A percentile compares a stretch with the other conserved stretches of the same genome.
phyloP scores from a whole-genome alignment of 2,329 filamentous ascomycete species.

The Colletotrichum scovillei region DNA sequence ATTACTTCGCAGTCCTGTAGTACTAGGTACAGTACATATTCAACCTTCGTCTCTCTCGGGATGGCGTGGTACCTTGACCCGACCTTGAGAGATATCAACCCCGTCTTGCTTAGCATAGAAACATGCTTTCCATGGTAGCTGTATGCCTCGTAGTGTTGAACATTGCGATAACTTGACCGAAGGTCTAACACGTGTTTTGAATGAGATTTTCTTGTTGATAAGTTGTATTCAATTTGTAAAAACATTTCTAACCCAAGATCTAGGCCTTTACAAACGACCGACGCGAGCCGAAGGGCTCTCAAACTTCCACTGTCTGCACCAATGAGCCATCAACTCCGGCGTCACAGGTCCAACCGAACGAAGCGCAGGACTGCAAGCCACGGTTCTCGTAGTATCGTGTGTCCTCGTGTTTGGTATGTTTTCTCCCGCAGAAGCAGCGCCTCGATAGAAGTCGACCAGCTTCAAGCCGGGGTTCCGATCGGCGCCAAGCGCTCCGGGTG shows the following conservation, averaged over 20 bases:
- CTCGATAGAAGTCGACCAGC: conserved; percentile 61
- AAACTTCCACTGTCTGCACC: conserved; percentile 59
- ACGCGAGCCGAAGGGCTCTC: conserved; percentile 1
- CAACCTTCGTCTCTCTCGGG: too few relatives aligned
- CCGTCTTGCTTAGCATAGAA: too few relatives aligned
- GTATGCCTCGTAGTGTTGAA: too few relatives aligned
- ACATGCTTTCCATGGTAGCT: too few relatives aligned
- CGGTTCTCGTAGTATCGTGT: conserved; percentile 54
- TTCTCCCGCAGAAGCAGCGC: conserved; percentile 35
- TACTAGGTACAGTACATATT: too few relatives aligned
- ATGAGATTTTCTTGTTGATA: too few relatives aligned
- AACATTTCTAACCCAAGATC: neutral
- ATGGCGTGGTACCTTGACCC: too few relatives aligned
- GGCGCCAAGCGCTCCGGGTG: conserved; percentile 48
- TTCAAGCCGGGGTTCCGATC: conserved; percentile 61
- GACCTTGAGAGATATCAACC: too few relatives aligned
- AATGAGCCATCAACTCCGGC: conserved; percentile 57
- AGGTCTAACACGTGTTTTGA: too few relatives aligned
- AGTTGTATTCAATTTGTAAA: neutral
- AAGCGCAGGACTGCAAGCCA: conserved; percentile 54
- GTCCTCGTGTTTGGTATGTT: conserved; percentile 40
- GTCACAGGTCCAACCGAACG: conserved; percentile 52
- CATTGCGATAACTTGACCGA: too few relatives aligned
- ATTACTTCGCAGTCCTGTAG: too few relatives aligned
- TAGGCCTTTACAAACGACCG: conserved; percentile 13